phyloP scores from a whole-genome alignment of 371 early-diverging fungal genomes.

The Mucor piriformis region DNA sequence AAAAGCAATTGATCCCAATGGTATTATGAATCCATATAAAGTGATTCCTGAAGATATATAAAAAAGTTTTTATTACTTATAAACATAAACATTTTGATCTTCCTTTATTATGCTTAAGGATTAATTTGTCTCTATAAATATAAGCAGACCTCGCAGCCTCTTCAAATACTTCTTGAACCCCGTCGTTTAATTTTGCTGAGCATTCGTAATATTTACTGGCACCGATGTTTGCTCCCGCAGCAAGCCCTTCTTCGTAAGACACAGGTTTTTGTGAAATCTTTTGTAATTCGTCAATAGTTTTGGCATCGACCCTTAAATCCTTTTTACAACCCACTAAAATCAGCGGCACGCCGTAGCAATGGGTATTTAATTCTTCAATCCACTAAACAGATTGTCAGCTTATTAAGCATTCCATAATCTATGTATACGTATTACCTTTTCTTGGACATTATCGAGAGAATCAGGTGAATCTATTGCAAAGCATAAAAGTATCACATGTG shows the following conservation, averaged over 20 bases:
- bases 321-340: constrained; percentile 54
- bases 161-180: constrained; percentile 28
- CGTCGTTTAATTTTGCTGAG: constrained; percentile 32
- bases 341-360: constrained; percentile 45
- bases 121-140: neutral
- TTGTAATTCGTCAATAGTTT: constrained; percentile 25
- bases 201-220: constrained; percentile 33
- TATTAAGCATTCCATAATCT: too few species aligned
- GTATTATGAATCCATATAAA: constrained; percentile 88
- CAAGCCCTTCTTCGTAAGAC: constrained; percentile 28
- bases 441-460: constrained; percentile 58
- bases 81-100: constrained; percentile 40
- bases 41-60: constrained; percentile 46
- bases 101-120: neutral
- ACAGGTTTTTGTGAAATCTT: constrained; percentile 27
- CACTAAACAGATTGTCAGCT: constrained; percentile 34
- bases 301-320: constrained; percentile 49
- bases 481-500: constrained; percentile 54
- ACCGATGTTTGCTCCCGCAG: constrained; percentile 17
- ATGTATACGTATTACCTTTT: too few species aligned
- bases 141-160: constrained; percentile 19
- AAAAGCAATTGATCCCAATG: constrained; percentile 77
- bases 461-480: constrained; percentile 64
- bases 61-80: constrained; percentile 73
- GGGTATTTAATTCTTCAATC: constrained; percentile 49